Conservation (phyloP, 371 early-diverging fungal species). For the Actinomortierella wolfii region DNA sequence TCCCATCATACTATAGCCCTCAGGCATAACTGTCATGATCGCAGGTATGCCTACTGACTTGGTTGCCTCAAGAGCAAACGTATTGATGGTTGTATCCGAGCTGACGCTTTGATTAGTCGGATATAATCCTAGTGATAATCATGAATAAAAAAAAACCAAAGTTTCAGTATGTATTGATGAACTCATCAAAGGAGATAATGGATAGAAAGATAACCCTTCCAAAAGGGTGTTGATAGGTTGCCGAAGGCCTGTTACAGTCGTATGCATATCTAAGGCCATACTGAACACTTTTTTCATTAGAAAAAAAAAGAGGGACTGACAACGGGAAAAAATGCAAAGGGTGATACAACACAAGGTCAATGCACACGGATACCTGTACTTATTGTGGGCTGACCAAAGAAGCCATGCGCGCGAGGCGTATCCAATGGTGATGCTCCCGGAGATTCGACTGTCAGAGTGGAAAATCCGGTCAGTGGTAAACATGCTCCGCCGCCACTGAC, state of each 20-base stretch:
- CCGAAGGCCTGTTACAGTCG: neutral
- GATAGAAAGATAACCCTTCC: neutral
- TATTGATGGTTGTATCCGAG: neutral
- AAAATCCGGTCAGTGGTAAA: too few species aligned
- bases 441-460: too few species aligned
- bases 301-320: too few species aligned
- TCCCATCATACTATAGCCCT: too few species aligned
- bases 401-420: too few species aligned
- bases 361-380: neutral
- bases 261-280: too few species aligned
- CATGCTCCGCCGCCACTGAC: too few species aligned
- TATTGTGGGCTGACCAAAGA: neutral
- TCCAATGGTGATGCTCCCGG: too few species aligned
- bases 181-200: neutral
- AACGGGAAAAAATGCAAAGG: neutral
- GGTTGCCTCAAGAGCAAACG: neutral
- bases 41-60: neutral
- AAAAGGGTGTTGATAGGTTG: neutral
- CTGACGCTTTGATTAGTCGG: neutral
- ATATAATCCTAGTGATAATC: neutral
- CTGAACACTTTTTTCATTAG: too few species aligned
- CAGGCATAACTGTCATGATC: too few species aligned
- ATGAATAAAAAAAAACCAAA: constrained; percentile 5
- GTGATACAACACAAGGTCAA: too few species aligned
- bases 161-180: constrained; percentile 2